These are phyloP conservation scores for Przewalskia tangutica DNA, from an alignment of 257 asterid species.

Conservation along the genomic window DNA sequence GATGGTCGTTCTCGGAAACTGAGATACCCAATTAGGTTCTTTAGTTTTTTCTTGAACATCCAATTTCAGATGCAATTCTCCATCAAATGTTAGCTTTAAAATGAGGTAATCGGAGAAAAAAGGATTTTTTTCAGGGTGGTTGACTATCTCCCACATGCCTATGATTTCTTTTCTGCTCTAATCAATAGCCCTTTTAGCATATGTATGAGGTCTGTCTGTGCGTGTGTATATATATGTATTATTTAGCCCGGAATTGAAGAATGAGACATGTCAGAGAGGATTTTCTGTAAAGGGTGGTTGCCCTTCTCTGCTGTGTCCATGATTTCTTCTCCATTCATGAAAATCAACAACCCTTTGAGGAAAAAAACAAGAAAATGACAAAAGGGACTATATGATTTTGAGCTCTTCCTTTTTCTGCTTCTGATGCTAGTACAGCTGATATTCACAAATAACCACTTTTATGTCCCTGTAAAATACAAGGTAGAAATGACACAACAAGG, in stretches of 20 bases:
- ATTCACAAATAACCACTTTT: background rate
- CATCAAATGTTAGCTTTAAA: background rate
- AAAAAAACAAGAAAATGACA: too few relatives aligned
- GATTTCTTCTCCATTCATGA: background rate
- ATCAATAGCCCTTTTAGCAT: too few relatives aligned
- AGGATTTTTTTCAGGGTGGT: constrained; percentile 3
- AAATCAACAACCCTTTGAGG: background rate
- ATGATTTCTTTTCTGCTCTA: background rate
- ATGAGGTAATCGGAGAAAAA: background rate
- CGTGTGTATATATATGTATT: too few relatives aligned
- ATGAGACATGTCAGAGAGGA: background rate
- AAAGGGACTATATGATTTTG: too few relatives aligned
- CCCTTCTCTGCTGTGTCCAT: constrained; percentile 16
- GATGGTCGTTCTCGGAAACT: background rate
- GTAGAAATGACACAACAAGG: background rate
- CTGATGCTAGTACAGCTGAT: background rate
- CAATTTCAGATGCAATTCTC: background rate
- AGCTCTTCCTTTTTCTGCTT: too few relatives aligned
- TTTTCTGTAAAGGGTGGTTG: constrained; percentile 20
- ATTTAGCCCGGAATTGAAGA: background rate
- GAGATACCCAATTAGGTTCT: background rate
- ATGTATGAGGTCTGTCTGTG: too few relatives aligned
- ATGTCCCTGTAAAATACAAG: background rate
- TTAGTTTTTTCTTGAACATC: background rate
- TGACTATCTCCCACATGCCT: constrained; percentile 10